These are phyloP conservation scores for Backusella circina DNA, from an alignment of 192 early-diverging fungal species.

Conservation along the genomic window DNA sequence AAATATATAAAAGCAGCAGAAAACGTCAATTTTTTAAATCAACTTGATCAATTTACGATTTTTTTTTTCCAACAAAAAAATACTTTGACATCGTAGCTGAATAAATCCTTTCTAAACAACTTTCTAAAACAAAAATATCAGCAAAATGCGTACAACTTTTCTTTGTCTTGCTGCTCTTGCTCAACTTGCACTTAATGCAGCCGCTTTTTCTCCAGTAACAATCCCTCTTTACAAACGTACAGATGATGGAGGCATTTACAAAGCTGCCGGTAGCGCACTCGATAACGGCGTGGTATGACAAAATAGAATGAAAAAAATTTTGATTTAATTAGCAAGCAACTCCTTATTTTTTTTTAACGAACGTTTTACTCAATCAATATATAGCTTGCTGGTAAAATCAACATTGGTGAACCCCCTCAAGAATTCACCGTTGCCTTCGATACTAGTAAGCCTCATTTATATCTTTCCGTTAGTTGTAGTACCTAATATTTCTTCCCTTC, in stretches of 20 bases:
- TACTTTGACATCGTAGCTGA: background rate
- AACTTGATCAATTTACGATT: background rate
- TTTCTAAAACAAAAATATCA: background rate
- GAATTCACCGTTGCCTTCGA: conserved; percentile 91
- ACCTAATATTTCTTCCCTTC: background rate
- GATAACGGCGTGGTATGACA: conserved; percentile 25
- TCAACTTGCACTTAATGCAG: conserved; percentile 24
- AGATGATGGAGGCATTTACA: conserved; percentile 11
- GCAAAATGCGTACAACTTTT: conserved; percentile 27
- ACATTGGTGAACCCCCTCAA: conserved; percentile 84
- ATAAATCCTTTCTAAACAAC: background rate
- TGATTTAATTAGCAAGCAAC: background rate
- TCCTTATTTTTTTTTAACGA: conserved; percentile 4
- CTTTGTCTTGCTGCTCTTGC: conserved; percentile 32
- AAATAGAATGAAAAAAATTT: background rate
- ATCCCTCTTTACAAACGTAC: conserved; percentile 12
- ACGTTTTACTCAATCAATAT: background rate
- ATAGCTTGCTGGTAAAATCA: conserved; percentile 85
- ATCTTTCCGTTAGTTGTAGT: background rate
- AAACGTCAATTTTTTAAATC: background rate
- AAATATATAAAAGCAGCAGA: conserved; percentile 26
- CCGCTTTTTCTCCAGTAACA: conserved; percentile 2
- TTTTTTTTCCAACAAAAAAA: background rate
- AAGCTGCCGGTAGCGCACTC: conserved; percentile 30
- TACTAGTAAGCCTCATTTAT: conserved; percentile 43